Conservation (phyloP, 176 grass and related monocot genomes). For the Echinochloa phyllopogon region DNA sequence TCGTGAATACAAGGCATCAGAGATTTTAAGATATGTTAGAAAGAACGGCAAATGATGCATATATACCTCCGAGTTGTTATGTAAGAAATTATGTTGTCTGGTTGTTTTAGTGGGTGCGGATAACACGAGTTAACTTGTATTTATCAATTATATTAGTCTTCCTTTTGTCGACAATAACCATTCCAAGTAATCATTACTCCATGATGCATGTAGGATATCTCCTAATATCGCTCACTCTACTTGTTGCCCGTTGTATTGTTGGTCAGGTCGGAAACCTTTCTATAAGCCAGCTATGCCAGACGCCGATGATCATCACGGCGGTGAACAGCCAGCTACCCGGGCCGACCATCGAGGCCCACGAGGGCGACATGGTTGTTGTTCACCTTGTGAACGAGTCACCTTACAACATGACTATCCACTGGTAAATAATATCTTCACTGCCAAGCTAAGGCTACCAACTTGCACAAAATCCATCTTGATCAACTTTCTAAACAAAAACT, state of each 20-base stretch:
- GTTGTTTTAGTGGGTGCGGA: too few relatives aligned
- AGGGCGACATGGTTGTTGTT: slow-evolving; percentile 54
- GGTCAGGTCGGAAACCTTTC: neutral
- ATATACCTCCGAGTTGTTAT: too few relatives aligned
- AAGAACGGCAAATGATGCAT: too few relatives aligned
- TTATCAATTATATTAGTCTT: too few relatives aligned
- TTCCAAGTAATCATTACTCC: too few relatives aligned
- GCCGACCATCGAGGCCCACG: slow-evolving; percentile 46
- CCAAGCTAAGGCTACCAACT: neutral
- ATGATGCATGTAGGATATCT: too few relatives aligned
- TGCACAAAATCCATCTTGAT: neutral
- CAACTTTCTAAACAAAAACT: too few relatives aligned
- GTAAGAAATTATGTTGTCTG: too few relatives aligned
- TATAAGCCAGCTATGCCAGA: neutral
- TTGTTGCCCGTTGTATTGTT: neutral
- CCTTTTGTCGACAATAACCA: too few relatives aligned
- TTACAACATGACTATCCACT: slow-evolving; percentile 60
- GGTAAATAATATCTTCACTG: slow-evolving; percentile 17
- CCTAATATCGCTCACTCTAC: neutral
- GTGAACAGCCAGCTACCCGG: slow-evolving; percentile 58
- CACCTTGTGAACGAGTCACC: slow-evolving; percentile 64
- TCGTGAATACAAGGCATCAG: too few relatives aligned
- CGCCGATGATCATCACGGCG: slow-evolving; percentile 4
- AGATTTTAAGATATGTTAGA: too few relatives aligned
- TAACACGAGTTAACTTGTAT: too few relatives aligned